phyloP scores from a whole-genome alignment of 768 basidiomycete species.

The Leccinum broughii region DNA sequence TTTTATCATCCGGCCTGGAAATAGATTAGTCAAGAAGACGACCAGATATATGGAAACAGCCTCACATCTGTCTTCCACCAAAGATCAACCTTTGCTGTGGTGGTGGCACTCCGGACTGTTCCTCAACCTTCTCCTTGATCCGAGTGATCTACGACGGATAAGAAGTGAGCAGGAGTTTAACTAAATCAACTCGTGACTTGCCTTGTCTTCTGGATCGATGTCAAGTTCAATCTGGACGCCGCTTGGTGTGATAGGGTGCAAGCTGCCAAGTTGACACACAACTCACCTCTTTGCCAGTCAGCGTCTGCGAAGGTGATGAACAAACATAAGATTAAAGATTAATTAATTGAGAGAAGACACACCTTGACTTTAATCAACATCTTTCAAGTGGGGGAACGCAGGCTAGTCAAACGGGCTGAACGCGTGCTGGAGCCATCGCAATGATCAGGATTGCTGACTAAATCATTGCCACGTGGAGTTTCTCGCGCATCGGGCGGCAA shows the following conservation, averaged over 20 bases:
- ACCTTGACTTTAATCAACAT: slow-evolving; percentile 33
- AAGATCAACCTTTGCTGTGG: slow-evolving; percentile 95
- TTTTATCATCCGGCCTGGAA: slow-evolving; percentile 87
- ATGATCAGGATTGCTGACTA: slow-evolving; percentile 11
- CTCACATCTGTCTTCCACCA: slow-evolving; percentile 89
- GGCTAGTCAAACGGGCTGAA: no score
- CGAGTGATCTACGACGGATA: slow-evolving; percentile 65
- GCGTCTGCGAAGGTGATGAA: slow-evolving; percentile 22
- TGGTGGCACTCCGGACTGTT: slow-evolving; percentile 97
- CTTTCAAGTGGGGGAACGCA: slow-evolving; percentile 8
- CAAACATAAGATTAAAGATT: neutral
- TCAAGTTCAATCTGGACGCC: slow-evolving; percentile 83
- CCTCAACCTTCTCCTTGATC: slow-evolving; percentile 98
- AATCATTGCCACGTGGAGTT: neutral
- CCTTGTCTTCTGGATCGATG: slow-evolving; percentile 89
- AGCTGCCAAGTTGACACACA: neutral
- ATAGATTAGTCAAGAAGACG: neutral
- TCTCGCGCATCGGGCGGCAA: neutral
- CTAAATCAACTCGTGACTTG: slow-evolving; percentile 28
- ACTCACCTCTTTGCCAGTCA: slow-evolving; percentile 94
- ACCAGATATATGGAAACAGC: slow-evolving; percentile 9
- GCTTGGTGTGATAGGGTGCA: slow-evolving; percentile 13
- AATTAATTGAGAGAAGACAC: neutral
- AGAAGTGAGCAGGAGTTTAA: neutral
- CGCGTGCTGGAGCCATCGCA: no score